Percentiles rank a stretch among this genome's conserved stretches.
phyloP scores from a whole-genome alignment of 2,329 filamentous ascomycete species.

The Pseudogymnoascus sp. region DNA sequence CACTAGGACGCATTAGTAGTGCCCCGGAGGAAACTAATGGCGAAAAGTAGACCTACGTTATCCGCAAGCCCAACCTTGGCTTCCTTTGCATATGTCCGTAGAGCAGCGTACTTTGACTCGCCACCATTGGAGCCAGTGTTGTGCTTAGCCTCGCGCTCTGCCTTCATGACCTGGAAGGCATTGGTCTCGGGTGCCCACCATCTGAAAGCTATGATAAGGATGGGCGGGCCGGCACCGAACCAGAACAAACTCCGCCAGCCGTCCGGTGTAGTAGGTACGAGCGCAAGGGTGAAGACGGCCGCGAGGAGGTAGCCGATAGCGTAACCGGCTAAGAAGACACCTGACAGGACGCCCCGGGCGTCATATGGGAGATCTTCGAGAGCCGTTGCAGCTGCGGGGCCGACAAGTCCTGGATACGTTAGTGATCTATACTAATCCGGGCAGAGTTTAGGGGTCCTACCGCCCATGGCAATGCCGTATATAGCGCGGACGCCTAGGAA shows the following conservation, averaged over 20 bases:
- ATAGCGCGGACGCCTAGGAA: slow-evolving; percentile 67
- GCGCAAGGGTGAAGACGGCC: slow-evolving; percentile 50
- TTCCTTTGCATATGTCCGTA: slow-evolving; percentile 61
- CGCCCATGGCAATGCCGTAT: slow-evolving; percentile 76
- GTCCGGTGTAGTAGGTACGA: slow-evolving; percentile 67
- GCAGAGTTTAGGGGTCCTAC: slow-evolving; percentile 27
- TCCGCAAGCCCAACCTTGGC: slow-evolving; percentile 66
- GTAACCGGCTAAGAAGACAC: slow-evolving; percentile 23
- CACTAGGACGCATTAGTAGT: slow-evolving; percentile 53
- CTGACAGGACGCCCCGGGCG: slow-evolving; percentile 23
- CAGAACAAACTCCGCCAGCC: slow-evolving; percentile 77
- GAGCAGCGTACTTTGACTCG: slow-evolving; percentile 54
- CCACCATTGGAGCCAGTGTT: slow-evolving; percentile 58
- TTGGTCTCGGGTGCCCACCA: slow-evolving; percentile 70
- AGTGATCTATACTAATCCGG: background rate
- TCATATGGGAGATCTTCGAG: slow-evolving; percentile 48
- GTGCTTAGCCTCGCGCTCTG: slow-evolving; percentile 50
- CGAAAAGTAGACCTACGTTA: background rate
- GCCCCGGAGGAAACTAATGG: no score
- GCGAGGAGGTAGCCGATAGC: slow-evolving; percentile 23
- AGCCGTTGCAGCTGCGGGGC: slow-evolving; percentile 69
- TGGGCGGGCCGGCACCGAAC: slow-evolving; percentile 73
- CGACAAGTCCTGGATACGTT: slow-evolving; percentile 44
- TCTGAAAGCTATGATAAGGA: slow-evolving; percentile 70
- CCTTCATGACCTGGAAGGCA: slow-evolving; percentile 59